Evolutionary conservation across 2,329 filamentous ascomycete genomes (phyloP).

Genomic region (Aspergillus novoparasiticus): DNA sequence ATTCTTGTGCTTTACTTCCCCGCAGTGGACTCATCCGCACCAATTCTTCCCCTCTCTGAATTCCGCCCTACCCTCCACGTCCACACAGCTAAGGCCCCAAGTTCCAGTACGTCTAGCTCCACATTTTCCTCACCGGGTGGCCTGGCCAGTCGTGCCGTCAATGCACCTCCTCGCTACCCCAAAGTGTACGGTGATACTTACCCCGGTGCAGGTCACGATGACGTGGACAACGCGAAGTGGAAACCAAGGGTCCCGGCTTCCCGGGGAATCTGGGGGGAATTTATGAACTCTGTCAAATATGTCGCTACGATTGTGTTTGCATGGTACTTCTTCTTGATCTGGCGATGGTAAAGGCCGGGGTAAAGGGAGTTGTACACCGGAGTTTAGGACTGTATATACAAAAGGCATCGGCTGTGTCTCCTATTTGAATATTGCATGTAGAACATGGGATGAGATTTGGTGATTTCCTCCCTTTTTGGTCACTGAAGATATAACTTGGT

Average conservation of each 20-base stretch:
- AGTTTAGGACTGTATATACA: not conserved
- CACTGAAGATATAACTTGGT: too few relatives aligned
- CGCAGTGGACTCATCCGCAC: slow-evolving; percentile 10
- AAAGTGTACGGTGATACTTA: slow-evolving; percentile 28
- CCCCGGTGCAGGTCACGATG: slow-evolving; percentile 18
- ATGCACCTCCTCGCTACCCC: slow-evolving; percentile 23
- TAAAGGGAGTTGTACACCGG: too few relatives aligned
- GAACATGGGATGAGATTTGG: too few relatives aligned
- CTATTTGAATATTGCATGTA: too few relatives aligned
- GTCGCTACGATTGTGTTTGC: slow-evolving; percentile 65
- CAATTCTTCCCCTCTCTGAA: slow-evolving; percentile 35
- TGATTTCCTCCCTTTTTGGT: not conserved
- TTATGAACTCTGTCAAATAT: slow-evolving; percentile 63
- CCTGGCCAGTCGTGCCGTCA: slow-evolving; percentile 31
- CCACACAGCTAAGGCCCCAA: slow-evolving; percentile 25
- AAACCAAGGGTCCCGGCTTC: slow-evolving; percentile 23
- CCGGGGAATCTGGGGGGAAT: slow-evolving; percentile 58
- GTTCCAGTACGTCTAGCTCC: slow-evolving; percentile 37
- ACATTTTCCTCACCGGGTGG: slow-evolving; percentile 30
- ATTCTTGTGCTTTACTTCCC: slow-evolving; percentile 30
- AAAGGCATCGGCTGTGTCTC: not conserved
- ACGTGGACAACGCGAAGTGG: slow-evolving; percentile 29
- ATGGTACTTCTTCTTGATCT: slow-evolving; percentile 70
- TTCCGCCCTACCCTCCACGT: slow-evolving; percentile 27
- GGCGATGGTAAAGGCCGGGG: slow-evolving; percentile 54